Percentiles rank a stretch among this genome's conserved stretches.
Evolutionary conservation across 73 alveolate species (phyloP).

Genomic region (Paramecium primaurelia): DNA sequence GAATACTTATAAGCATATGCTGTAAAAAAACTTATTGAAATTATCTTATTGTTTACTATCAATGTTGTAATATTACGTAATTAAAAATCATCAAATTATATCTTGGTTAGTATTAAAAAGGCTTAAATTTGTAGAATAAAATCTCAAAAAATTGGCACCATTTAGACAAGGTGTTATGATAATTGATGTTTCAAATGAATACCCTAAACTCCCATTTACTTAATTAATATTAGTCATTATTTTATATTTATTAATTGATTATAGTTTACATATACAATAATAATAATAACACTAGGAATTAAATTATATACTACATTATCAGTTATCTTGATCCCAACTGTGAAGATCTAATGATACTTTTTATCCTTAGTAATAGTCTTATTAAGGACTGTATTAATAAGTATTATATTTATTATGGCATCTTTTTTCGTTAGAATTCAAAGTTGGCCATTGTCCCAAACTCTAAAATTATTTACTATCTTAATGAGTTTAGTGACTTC

Average conservation of each 20-base stretch:
- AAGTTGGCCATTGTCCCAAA: neutral
- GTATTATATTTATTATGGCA: constrained; percentile 18
- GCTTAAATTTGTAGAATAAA: neutral
- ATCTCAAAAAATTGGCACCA: neutral
- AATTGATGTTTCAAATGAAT: neutral
- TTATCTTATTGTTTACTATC: neutral
- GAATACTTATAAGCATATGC: neutral
- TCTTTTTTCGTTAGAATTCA: neutral
- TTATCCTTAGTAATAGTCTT: neutral
- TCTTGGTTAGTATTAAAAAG: neutral
- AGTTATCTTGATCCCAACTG: neutral
- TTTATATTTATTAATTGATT: neutral
- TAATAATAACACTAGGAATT: no score
- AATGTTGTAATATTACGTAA: neutral
- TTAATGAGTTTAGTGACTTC: neutral
- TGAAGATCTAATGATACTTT: neutral
- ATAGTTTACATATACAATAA: neutral
- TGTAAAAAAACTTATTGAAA: neutral
- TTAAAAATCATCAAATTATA: neutral
- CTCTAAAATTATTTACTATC: constrained; percentile 15
- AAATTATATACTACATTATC: neutral
- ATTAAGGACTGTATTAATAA: constrained; percentile 10
- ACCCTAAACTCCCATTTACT: neutral
- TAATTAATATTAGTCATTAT: neutral
- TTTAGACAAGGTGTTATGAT: constrained; percentile 14